Base-by-base conservation (phyloP, 768 basidiomycete species). In the Harrya chromipes region DNA sequence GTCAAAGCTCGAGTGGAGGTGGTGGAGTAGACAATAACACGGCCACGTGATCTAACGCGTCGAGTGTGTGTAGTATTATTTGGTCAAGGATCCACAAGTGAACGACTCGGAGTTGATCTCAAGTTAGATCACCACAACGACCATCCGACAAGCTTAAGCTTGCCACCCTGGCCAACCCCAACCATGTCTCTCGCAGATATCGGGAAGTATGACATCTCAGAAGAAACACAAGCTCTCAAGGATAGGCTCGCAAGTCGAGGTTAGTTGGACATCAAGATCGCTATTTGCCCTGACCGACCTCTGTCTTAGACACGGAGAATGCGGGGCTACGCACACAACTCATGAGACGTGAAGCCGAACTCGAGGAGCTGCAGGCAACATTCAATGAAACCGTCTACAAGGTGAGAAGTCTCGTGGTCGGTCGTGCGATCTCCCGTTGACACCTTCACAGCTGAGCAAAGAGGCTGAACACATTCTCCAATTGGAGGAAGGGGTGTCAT, bases 381-480 rank as follows among this genome's bases (percentile, higher is more conserved):
- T 48, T 72, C 1, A 68, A 69, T 36, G 73, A 75, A 33, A 62
- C 69, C 2, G 49, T 74, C 37, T 52, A 64, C 19, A 74, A 74
- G 69, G 73, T 74, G 8, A 33, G 38, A 35, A 14, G 43, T 19
- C 21, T 52, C 34, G 19, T 8, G 3, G n/a, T 46, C 33, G 20
- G 20, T 48, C 31, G 24, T 44, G 43, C 36, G 35, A 45, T 40
- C 27, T 24, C 23, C 11, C 26, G 21, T 41, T 57, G 46, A 61
- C 40, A 43, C 46, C 34, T 39, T 47, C 46, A 41, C 52, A 87
- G 85, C 69, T 87, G 43, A 74, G 74, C 38, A 63, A 66, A 47
- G 85, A 87, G 68, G 73, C 80, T 6, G 72, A 77, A 52, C 81
- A 80, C 24, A 78, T 73, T 14, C 62, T 84, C 38, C 68, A 71